A percentile compares a stretch with the other conserved stretches of the same genome.
These are phyloP conservation scores for Ochromonadaceae sp. DNA, from an alignment of 352 stramenopile genomes.

Conservation along the genomic window DNA sequence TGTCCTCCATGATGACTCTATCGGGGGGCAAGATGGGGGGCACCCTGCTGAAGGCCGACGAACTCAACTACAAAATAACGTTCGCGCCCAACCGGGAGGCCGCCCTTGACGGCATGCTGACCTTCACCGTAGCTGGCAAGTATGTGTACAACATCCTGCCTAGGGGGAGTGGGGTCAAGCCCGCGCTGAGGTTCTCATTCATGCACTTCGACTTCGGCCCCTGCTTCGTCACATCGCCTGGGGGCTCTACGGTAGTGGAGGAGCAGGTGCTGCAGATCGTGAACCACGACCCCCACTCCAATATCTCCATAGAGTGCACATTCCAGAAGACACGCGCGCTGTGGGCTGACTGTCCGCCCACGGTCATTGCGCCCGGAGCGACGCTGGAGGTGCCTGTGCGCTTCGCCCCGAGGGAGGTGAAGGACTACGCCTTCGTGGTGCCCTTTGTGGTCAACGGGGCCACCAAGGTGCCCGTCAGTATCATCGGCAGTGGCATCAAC, in stretches of 20 bases:
- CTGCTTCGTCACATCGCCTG: conserved; percentile 67
- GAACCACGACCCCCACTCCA: conserved; percentile 60
- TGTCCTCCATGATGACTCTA: conserved; percentile 23
- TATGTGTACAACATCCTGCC: conserved; percentile 56
- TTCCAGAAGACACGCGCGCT: conserved; percentile 66
- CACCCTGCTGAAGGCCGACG: conserved; percentile 68
- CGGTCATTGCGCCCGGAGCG: conserved; percentile 55
- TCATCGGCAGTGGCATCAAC: conserved; percentile 33
- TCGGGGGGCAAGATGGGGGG: conserved; percentile 35
- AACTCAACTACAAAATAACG: conserved; percentile 43
- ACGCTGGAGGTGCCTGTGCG: conserved; percentile 51
- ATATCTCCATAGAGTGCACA: conserved; percentile 64
- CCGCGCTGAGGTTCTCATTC: conserved; percentile 69
- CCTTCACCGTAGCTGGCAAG: conserved; percentile 62
- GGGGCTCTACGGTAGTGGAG: conserved; percentile 40
- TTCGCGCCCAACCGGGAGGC: conserved; percentile 57
- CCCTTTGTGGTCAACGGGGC: conserved; percentile 65
- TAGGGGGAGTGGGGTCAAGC: conserved; percentile 51
- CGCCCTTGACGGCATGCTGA: conserved; percentile 48
- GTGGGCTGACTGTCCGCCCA: conserved; percentile 58
- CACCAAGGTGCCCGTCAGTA: conserved; percentile 22
- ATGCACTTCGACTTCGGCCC: conserved; percentile 67
- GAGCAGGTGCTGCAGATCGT: conserved; percentile 46
- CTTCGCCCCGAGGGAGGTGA: conserved; percentile 62
- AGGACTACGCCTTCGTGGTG: conserved; percentile 57